These are phyloP conservation scores for Spathaspora arborariae DNA, from an alignment of 805 yeast species.

Conservation along the genomic window DNA sequence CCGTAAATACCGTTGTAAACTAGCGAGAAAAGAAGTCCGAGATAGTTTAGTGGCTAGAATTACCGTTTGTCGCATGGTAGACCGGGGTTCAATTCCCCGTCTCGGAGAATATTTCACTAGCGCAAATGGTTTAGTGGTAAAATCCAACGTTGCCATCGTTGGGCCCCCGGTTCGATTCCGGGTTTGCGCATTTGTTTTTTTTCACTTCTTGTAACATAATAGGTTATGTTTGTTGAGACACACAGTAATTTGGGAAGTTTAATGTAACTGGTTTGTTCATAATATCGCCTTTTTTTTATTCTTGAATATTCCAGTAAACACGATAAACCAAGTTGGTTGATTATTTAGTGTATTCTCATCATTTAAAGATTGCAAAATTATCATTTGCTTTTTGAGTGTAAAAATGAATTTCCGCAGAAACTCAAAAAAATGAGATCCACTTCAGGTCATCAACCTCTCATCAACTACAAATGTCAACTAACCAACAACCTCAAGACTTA, in stretches of 20 bases:
- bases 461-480: not conserved
- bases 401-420: no score
- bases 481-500: slow-evolving; percentile 55
- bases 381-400: no score
- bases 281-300: no score
- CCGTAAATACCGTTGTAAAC: no score
- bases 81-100: slow-evolving; percentile 22
- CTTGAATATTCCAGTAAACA: no score
- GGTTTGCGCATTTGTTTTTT: slow-evolving; percentile 22
- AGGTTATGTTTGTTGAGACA: no score
- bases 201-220: not conserved
- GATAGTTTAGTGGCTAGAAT: slow-evolving; percentile 21
- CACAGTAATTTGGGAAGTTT: no score
- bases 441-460: not conserved
- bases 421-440: not conserved
- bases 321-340: no score
- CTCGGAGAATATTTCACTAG: slow-evolving; percentile 14
- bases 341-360: no score
- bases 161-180: slow-evolving; percentile 35
- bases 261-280: no score
- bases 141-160: slow-evolving; percentile 30
- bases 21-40: slow-evolving; percentile 8
- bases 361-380: no score
- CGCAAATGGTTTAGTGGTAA: slow-evolving; percentile 27
- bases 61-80: slow-evolving; percentile 21